Evolutionary conservation across 495 filamentous ascomycete genomes (phyloP), one percentile per base, ranked within the genome.

Genomic region (Chaetomium tenue): DNA sequence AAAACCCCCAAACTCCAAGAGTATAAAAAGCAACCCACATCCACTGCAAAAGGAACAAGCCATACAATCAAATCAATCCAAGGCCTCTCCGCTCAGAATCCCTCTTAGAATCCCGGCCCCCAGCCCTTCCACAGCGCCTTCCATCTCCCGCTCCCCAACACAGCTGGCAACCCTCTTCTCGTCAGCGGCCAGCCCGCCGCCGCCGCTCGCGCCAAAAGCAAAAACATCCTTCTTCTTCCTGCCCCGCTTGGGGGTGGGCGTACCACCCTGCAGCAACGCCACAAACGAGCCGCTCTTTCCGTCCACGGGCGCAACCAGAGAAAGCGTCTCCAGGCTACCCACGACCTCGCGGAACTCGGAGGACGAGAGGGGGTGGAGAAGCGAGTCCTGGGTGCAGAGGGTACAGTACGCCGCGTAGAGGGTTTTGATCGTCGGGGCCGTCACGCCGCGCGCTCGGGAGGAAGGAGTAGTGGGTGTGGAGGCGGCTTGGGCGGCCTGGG

Each of bases 311-410:
- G 87, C 84, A 16, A 96, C 82, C 16, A 97, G 75, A 0, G 89
- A 90, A 67, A 95, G 75, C 0, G 91, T 91, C 76, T 98, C 94
- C 33, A 98, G 77, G 54, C 89, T 92, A 12, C 87, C 86, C n/a
- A 98, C 78, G 4, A 99, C 92, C 74, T 98, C 95, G 53, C 92
- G 84, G 73, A 99, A 98, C 74, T 99, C 94, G 2, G 89, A 93
- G 30, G 82, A 85, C 4, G 90, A 92, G 3, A 99, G 80, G 8
- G 94, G 89, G 67, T 96, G 91, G 0, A 99, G 81, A 2, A 94
- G 79, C 37, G 90, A 87, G 63, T 98, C 92, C 39, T 84, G 85
- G 59, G 84, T 93, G 74, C 95, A 99, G 11, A 96, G 78, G 26
- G 79, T 77, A 52, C 82, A 85, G 71, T 99, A 99, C 0, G 87